phyloP scores from a whole-genome alignment of 345 rosid species.

The Lenwebbia sp. region DNA sequence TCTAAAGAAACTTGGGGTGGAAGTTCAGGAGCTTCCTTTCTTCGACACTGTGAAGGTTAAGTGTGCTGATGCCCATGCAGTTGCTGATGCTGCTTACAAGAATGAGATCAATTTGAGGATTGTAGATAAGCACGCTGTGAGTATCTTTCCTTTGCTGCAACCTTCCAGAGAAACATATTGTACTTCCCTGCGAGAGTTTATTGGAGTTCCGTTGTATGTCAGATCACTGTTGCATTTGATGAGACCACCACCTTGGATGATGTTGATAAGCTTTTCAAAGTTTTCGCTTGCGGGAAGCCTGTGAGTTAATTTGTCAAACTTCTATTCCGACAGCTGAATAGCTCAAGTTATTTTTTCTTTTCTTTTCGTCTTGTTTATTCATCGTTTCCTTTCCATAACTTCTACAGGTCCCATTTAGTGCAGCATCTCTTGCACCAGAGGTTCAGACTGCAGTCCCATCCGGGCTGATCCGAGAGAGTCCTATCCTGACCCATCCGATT shows the following conservation, averaged over 20 bases:
- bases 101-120: slow-evolving; percentile 72
- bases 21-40: slow-evolving; percentile 81
- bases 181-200: neutral
- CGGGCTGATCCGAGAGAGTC: slow-evolving; percentile 54
- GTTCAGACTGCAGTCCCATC: slow-evolving; percentile 65
- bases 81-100: slow-evolving; percentile 69
- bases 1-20: slow-evolving; percentile 79
- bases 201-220: slow-evolving; percentile 12
- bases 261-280: slow-evolving; percentile 73
- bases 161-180: neutral
- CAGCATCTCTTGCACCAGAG: slow-evolving; percentile 83
- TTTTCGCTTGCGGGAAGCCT: slow-evolving; percentile 66
- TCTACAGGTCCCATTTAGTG: slow-evolving; percentile 67
- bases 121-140: slow-evolving; percentile 72
- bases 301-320: slow-evolving; percentile 30
- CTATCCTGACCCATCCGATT: slow-evolving; percentile 66
- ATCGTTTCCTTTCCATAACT: neutral
- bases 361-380: neutral
- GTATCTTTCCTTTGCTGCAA: slow-evolving; percentile 12
- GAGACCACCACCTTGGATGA: slow-evolving; percentile 95
- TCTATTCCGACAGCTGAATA: neutral
- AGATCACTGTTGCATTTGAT: slow-evolving; percentile 91
- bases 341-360: neutral
- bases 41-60: slow-evolving; percentile 93
- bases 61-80: slow-evolving; percentile 64